Conservation (phyloP, 306 rosid species). For the Alnus glutinosa region DNA sequence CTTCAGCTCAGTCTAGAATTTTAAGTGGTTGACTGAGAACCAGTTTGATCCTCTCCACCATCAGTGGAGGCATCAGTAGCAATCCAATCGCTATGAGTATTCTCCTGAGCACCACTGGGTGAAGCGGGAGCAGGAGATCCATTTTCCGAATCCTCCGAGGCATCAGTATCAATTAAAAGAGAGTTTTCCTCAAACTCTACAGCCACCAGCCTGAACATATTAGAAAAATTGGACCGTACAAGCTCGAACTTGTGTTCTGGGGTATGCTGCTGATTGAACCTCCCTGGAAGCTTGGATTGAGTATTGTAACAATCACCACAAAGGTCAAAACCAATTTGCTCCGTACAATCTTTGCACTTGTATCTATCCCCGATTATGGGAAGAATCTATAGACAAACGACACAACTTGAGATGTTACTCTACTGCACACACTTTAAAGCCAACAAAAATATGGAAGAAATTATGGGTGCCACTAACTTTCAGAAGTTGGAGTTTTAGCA, state of each 20-base stretch:
- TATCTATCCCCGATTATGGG: conserved; percentile 85
- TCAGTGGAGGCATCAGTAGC: not conserved
- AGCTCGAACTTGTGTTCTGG: conserved; percentile 67
- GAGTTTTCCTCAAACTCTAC: conserved; percentile 38
- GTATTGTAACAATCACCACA: conserved; percentile 70
- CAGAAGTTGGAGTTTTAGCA: not conserved
- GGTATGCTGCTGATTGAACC: conserved; percentile 91
- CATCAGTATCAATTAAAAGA: conserved; percentile 19
- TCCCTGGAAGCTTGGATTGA: conserved; percentile 75
- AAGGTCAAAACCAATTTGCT: conserved; percentile 72
- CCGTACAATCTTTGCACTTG: conserved; percentile 67
- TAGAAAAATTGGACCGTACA: not conserved
- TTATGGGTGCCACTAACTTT: not conserved
- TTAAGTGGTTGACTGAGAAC: conserved; percentile 37
- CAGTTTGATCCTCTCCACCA: conserved; percentile 26
- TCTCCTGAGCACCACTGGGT: conserved; percentile 32
- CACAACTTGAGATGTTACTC: conserved; percentile 14
- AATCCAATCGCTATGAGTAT: conserved; percentile 6
- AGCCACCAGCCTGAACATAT: conserved; percentile 33
- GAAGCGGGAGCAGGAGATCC: conserved; percentile 19
- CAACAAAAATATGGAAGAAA: not conserved
- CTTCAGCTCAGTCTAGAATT: conserved; percentile 7
- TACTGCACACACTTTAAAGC: conserved; percentile 1
- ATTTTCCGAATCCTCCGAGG: conserved; percentile 37
- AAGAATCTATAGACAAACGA: conserved; percentile 40